Percentiles rank a stretch among this genome's conserved stretches.
Evolutionary conservation across 202 grass and related monocot genomes (phyloP).

Genomic region (Carex arenaria): DNA sequence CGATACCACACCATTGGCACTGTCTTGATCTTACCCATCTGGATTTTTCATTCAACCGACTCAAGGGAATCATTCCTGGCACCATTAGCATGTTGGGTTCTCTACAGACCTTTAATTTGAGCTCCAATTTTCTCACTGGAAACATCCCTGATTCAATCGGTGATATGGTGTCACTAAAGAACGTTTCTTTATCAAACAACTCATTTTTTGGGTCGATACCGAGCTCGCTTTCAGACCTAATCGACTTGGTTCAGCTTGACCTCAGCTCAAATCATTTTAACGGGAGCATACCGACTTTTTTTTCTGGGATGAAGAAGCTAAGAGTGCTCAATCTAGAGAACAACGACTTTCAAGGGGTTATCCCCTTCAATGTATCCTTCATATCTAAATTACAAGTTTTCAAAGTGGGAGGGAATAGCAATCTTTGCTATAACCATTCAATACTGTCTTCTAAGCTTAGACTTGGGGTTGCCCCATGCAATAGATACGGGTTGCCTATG

Average conservation of each 20-base stretch:
- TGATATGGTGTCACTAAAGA: slow-evolving; percentile 60
- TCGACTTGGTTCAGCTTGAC: slow-evolving; percentile 68
- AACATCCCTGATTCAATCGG: slow-evolving; percentile 55
- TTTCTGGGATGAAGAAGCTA: slow-evolving; percentile 46
- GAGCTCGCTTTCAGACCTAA: slow-evolving; percentile 54
- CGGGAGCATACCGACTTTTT: slow-evolving; percentile 71
- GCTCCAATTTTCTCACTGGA: slow-evolving; percentile 72
- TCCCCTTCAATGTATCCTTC: slow-evolving; percentile 68
- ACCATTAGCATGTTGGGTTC: slow-evolving; percentile 55
- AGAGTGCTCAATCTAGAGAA: slow-evolving; percentile 69
- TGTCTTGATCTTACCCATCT: slow-evolving; percentile 68
- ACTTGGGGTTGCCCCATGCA: slow-evolving; percentile 73
- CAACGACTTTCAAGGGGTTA: slow-evolving; percentile 78
- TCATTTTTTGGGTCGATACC: slow-evolving; percentile 60
- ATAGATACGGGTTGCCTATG: slow-evolving; percentile 74
- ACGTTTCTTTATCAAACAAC: slow-evolving; percentile 61
- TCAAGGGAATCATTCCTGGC: slow-evolving; percentile 52
- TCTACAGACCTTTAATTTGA: slow-evolving; percentile 63
- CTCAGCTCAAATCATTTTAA: slow-evolving; percentile 81
- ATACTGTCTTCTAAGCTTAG: slow-evolving; percentile 50
- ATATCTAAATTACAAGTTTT: slow-evolving; percentile 52
- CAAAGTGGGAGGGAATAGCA: slow-evolving; percentile 61
- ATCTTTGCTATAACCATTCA: slow-evolving; percentile 89
- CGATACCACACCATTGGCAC: slow-evolving; percentile 85
- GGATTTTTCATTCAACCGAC: slow-evolving; percentile 76